Evolutionary conservation across 2,329 filamentous ascomycete genomes (phyloP), one percentile per base, ranked within the genome.

Genomic region (Nigrospora sphaerica): DNA sequence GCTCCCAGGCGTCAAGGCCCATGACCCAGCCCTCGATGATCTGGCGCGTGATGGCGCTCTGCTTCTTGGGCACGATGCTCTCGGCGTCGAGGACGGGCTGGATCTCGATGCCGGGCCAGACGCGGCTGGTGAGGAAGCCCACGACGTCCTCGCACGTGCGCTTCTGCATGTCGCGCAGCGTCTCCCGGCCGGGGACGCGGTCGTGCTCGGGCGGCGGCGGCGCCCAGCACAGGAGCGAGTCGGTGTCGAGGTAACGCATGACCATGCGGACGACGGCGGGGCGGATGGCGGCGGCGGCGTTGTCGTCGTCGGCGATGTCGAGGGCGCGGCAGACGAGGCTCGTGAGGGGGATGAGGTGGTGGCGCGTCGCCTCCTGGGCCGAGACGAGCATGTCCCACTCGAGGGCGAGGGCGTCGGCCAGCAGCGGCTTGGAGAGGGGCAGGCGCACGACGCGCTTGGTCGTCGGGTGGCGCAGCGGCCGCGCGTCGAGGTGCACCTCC

Each of bases 371-470:
- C 67, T 97, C 88, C 61, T 91, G 85, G 3, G 86, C 82, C 13
- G 86, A 87, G 19, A 83, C 77, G 50, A 98, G 77, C 42, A 85
- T 74, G 63, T 96, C 91, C 93, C 93, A 98, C 72, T 98, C 93
- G 39, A 95, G 70, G 3, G 92, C 93, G 52, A 98, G 83, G 47
- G 88, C 88, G 39, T 83, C 77, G 19, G 92, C 92, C 35, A 97
- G 84, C 58, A 89, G 79, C 32, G 82, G 83, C 69, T 96, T 97
- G 47, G 76, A 78, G 2, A 70, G 58, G 0, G 93, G 91, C 28
- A 97, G 59, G 2, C 76, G 79, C 56, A 98, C 73, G 52, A 88
- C 73, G 36, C 78, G 62, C 61, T 91, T 89, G 45, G 83, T 83
- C 49, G 79, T 75, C 1, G 85, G 86, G 44, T 87, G 89, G 51